Evolutionary conservation across 805 yeast species (phyloP), one percentile per base, ranked within the genome.

Genomic region (Metschnikowia arizonensis): DNA sequence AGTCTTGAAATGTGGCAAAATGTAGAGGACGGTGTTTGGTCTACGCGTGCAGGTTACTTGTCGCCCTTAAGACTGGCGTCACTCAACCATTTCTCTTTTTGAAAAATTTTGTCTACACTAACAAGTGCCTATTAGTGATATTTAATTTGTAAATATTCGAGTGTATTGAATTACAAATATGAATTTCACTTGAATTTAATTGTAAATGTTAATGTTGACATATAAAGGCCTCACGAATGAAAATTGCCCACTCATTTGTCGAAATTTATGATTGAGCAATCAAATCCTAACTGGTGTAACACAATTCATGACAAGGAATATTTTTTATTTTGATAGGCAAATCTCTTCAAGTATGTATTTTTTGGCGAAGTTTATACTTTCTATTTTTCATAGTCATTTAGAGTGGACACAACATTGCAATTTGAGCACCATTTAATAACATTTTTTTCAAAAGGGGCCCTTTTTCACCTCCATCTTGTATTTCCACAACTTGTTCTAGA

Each of bases 401-500:
- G 10, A 39, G 35, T 15, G 42, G 53, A 32, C 59, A 47, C 45
- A 82, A 68, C 89, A 85, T 83, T 15, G 88, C 80, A 39, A 85
- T 77, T 52, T 78, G 81, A 49, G 83, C 81, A 7, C 90, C 89
- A 61, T 83, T 84, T 54, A 85, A 69, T 35, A 85, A 69, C 77
- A 85, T 81, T 56, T 74, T 78, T 47, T 82, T 74, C 39, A 64
- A 58, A 21, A 78, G 73, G 17, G 70, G 73, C 28, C 68, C 73
- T 33, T 71, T 66, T 45, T 62, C 59, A 4, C 75, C 76, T 29
- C 72, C 73, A 33, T 63, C 68, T 42, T 73, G 78, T 3, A 59
- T 59, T 45, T 87, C 96, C 7, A 76, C 75, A 30, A 85, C 97
- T 56, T 90, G 83, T 55, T 85, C 86, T 42, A 93, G 73, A 9